A percentile compares a stretch with the other conserved stretches of the same genome.
Conservation (phyloP, 2,329 filamentous ascomycete species). For the Metarhizium guizhouense region DNA sequence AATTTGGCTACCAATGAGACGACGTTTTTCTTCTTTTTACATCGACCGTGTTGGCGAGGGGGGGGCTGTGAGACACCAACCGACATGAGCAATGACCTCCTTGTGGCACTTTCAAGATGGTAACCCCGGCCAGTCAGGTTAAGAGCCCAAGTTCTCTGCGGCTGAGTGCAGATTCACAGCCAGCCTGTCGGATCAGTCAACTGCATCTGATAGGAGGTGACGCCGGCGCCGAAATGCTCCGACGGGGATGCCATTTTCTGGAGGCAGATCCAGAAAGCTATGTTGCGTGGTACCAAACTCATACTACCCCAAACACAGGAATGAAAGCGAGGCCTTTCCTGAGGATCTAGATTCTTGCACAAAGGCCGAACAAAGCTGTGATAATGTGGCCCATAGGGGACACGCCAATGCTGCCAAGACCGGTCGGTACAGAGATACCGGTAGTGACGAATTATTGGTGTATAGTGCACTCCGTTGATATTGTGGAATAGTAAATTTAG, state of each 20-base stretch:
- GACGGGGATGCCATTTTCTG: not conserved
- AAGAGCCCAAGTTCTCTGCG: not conserved
- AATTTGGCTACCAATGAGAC: not conserved
- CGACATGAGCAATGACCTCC: not conserved
- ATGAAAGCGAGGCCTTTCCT: not conserved
- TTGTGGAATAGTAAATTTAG: not conserved
- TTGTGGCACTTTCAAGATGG: not conserved
- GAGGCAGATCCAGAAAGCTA: not conserved
- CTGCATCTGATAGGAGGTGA: not conserved
- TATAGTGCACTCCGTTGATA: not conserved
- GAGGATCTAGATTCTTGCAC: not conserved
- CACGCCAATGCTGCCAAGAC: not conserved
- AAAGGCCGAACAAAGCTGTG: not conserved
- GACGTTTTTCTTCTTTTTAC: not conserved
- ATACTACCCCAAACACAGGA: not conserved
- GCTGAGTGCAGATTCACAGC: slow-evolving; percentile 3
- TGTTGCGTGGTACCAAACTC: not conserved
- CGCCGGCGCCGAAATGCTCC: not conserved
- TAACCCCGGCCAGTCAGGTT: not conserved
- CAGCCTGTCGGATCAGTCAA: slow-evolving; percentile 1
- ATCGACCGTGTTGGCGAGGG: not conserved
- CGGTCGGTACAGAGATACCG: not conserved
- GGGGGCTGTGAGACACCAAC: slow-evolving; percentile 4
- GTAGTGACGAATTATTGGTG: not conserved
- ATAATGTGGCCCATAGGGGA: not conserved